Conservation (phyloP, 2,329 filamentous ascomycete species). For the Bipolaris zeicola region DNA sequence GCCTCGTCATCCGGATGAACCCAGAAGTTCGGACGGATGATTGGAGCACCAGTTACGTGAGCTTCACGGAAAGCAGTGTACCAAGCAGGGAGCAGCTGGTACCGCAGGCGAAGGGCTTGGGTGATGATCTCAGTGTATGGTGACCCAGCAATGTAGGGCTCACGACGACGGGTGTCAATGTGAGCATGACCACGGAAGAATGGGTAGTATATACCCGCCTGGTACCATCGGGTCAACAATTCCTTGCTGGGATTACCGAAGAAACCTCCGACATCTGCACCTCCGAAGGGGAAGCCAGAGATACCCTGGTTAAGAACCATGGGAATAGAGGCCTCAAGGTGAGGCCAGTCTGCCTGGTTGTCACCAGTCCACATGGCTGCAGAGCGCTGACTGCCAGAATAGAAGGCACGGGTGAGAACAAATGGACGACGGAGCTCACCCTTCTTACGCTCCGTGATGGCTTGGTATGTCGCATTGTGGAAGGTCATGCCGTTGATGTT, state of each 20-base stretch:
- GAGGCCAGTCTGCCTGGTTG: constrained; percentile 91
- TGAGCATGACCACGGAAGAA: constrained; percentile 98
- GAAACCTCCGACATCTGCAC: constrained; percentile 96
- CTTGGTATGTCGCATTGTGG: constrained; percentile 90
- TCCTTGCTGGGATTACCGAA: constrained; percentile 97
- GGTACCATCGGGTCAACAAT: constrained; percentile 92
- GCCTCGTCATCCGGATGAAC: constrained; percentile 83
- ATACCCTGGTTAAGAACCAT: constrained; percentile 95
- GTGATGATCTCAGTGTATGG: constrained; percentile 87
- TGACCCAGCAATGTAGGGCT: constrained; percentile 86
- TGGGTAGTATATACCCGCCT: constrained; percentile 94
- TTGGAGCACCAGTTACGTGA: constrained; percentile 79
- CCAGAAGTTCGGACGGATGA: constrained; percentile 91
- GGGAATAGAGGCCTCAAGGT: constrained; percentile 85
- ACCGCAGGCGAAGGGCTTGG: constrained; percentile 84
- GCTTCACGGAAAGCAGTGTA: constrained; percentile 97
- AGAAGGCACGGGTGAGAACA: constrained; percentile 90
- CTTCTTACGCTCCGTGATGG: constrained; percentile 81
- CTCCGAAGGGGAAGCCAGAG: constrained; percentile 89
- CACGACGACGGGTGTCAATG: constrained; percentile 91
- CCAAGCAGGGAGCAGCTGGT: constrained; percentile 88
- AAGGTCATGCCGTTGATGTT: constrained; percentile 96
- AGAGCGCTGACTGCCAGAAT: constrained; percentile 83
- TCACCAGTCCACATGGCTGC: constrained; percentile 99
- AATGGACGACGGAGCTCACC: constrained; percentile 87